A percentile compares a stretch with the other conserved stretches of the same genome.
phyloP scores from a whole-genome alignment of 345 rosid genomes.

The Reutealis trisperma region DNA sequence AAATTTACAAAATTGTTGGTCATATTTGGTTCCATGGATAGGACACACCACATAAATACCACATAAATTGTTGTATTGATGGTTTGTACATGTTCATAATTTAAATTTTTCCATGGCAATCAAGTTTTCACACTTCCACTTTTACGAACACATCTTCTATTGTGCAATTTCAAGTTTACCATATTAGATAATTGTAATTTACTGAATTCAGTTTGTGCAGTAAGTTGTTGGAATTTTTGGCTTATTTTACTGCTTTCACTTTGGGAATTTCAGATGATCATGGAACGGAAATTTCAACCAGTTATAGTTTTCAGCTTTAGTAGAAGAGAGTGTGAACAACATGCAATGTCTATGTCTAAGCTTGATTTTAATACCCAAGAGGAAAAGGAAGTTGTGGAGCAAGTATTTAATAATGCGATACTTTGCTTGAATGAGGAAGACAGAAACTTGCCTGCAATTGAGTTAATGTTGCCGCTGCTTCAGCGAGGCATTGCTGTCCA shows the following conservation, averaged over 20 bases:
- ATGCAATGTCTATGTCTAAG: conserved; percentile 97
- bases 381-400: conserved; percentile 77
- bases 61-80: no score
- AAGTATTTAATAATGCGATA: conserved; percentile 77
- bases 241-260: not conserved
- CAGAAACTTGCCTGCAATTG: conserved; percentile 92
- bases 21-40: no score
- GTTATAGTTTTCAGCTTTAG: conserved; percentile 98
- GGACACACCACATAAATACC: no score
- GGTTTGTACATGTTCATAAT: no score
- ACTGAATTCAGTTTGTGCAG: not conserved
- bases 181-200: not conserved
- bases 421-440: conserved; percentile 95
- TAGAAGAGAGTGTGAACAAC: conserved; percentile 97
- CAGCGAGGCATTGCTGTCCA: conserved; percentile 98
- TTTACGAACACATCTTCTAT: no score
- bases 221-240: not conserved
- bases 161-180: no score
- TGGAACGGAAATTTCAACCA: conserved; percentile 92
- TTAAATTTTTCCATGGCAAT: no score
- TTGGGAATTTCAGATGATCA: conserved; percentile 72
- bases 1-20: no score
- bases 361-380: conserved; percentile 93
- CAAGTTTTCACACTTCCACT: no score
- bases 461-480: conserved; percentile 91